phyloP scores from a whole-genome alignment of 768 basidiomycete genomes.

The Kwoniella botswanensis region DNA sequence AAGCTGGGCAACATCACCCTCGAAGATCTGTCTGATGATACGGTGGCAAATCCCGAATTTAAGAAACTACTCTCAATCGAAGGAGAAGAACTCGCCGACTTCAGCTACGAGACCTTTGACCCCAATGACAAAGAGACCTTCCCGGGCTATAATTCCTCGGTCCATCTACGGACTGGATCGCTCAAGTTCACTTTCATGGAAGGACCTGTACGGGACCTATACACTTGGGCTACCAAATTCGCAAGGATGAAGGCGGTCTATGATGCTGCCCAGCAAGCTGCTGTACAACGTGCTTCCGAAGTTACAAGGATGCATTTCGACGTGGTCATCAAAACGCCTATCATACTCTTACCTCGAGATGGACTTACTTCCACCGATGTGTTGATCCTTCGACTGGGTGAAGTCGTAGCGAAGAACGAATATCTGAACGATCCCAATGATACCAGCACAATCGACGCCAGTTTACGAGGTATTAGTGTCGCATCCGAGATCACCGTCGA shows the following conservation, averaged over 20 bases:
- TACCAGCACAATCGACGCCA: conserved; percentile 71
- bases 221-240: conserved; percentile 79
- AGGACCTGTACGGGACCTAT: conserved; percentile 85
- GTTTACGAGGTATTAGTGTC: conserved; percentile 80
- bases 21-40: conserved; percentile 63
- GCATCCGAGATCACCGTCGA: conserved; percentile 69
- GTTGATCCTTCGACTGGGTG: conserved; percentile 82
- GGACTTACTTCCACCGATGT: conserved; percentile 66
- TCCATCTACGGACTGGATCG: conserved; percentile 84
- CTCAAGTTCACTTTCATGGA: conserved; percentile 87
- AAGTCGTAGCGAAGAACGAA: conserved; percentile 79
- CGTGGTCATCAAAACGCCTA: conserved; percentile 88
- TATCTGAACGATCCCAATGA: conserved; percentile 64
- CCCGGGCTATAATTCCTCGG: conserved; percentile 78
- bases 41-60: conserved; percentile 69
- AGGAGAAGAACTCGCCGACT: conserved; percentile 90
- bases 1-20: conserved; percentile 82
- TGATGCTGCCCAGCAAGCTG: conserved; percentile 89
- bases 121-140: conserved; percentile 68
- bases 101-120: conserved; percentile 90
- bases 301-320: conserved; percentile 81
- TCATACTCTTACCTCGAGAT: conserved; percentile 82
- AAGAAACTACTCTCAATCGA: conserved; percentile 89
- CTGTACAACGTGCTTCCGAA: conserved; percentile 88
- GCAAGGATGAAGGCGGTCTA: conserved; percentile 91